Base-by-base conservation (phyloP, 176 grass and related monocot species). In the Triticum timopheevii region DNA sequence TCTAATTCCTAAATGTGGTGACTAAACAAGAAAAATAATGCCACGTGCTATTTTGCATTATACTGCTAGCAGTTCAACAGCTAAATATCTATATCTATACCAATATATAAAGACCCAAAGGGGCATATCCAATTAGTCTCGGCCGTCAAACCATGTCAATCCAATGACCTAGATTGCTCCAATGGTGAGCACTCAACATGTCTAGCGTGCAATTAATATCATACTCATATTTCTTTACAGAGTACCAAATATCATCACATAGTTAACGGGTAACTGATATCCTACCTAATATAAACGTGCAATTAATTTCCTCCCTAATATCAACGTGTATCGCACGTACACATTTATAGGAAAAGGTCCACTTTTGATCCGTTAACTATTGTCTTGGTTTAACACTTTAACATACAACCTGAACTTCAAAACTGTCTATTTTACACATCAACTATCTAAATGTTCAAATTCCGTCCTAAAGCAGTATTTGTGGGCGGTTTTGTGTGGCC, bases 51-150 rank as follows among this genome's bases (percentile, higher is more conserved):
- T 15, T 22, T 85, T 85, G 50, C 20, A 85, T 62, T 22, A 66
- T 85, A 45, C 44, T 78, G 45, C 74, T 69, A 27, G 23, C 33
- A 58, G 44, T 69, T 24, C 45, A 86, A 69, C 31, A 79, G 74
- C 83, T 77, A 63, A 24, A 85, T 27, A 76, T 54, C 16, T 54
- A 54, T 54, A 54, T 54, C 50, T 54, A 54, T 54, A 54, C 50
- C 50, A 54, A 54, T 19, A 54, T 19, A 54, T 19, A 19, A 54
- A 54, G 50, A 54, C 50, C 6, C 50, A 54, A 19, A 54, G 50
- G 16, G 50, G 50, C 50, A 52, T 16, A 54, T 54, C 16, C 50
- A 19, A 54, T 54, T 54, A 54, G 16, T 54, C 16, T 54, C 17
- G 5, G 50, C 5, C 50, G 16, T 54, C 50, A 19, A 54, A 54